Percentiles rank a stretch among this genome's conserved stretches.
These are phyloP conservation scores for Cladophialophora yegresii DNA, from an alignment of 2,329 filamentous ascomycete species.

Conservation along the genomic window DNA sequence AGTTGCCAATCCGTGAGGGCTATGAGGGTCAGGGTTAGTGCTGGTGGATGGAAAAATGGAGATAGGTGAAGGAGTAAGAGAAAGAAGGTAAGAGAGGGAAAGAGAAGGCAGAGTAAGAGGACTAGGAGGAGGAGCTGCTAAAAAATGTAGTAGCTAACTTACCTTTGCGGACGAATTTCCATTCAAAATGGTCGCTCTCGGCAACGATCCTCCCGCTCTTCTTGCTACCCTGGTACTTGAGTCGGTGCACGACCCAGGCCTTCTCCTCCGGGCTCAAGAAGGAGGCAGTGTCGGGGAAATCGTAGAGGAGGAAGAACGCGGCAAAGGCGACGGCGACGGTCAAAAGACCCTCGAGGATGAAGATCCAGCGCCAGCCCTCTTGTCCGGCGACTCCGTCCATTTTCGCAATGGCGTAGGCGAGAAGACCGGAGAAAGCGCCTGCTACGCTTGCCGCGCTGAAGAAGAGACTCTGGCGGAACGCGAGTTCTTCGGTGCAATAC, in stretches of 20 bases:
- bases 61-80: too few species aligned
- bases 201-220: conserved; percentile 37
- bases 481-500: conserved; percentile 49
- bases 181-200: conserved; percentile 40
- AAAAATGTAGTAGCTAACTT: conserved; percentile 38
- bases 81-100: too few species aligned
- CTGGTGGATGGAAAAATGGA: not conserved
- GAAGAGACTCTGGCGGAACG: conserved; percentile 49
- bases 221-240: conserved; percentile 43
- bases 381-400: conserved; percentile 54
- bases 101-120: not conserved
- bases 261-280: conserved; percentile 48
- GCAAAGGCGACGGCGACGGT: conserved; percentile 48
- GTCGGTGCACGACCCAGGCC: conserved; percentile 43
- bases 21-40: conserved; percentile 35
- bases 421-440: conserved; percentile 55
- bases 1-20: conserved; percentile 43
- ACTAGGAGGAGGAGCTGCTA: not conserved
- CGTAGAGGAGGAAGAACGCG: conserved; percentile 49
- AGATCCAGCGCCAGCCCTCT: conserved; percentile 55
- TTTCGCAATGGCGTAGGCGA: conserved; percentile 55
- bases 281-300: conserved; percentile 48
- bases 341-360: conserved; percentile 57
- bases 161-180: conserved; percentile 47
- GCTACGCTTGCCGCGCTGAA: conserved; percentile 54